A percentile compares a stretch with the other conserved stretches of the same genome.
Evolutionary conservation across 176 grass and related monocot species (phyloP).

Genomic region (Pharus latifolius): DNA sequence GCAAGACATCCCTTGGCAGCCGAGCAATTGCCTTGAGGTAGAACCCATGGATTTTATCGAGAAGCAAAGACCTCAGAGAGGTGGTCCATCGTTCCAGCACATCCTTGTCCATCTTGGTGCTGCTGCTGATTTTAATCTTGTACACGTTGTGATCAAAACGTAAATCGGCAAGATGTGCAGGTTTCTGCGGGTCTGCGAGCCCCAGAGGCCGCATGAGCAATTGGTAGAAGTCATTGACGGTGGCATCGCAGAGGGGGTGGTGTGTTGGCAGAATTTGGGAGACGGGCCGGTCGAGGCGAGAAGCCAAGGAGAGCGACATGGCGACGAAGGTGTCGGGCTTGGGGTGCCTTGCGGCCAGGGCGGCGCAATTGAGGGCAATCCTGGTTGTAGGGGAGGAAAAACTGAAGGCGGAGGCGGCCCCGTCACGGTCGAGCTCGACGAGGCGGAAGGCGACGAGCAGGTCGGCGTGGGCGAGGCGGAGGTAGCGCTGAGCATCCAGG

Average conservation of each 20-base stretch:
- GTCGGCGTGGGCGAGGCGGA: constrained; percentile 5
- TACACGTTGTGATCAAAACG: too few relatives aligned
- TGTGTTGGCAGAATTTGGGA: background rate
- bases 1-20: background rate
- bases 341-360: background rate
- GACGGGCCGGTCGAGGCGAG: background rate
- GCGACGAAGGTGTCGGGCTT: background rate
- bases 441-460: background rate
- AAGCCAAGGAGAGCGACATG: background rate
- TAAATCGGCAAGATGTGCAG: too few relatives aligned
- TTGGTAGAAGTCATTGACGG: background rate
- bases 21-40: background rate
- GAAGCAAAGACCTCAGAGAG: background rate
- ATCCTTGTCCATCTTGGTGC: too few relatives aligned
- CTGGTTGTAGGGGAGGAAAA: background rate
- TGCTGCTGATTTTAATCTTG: background rate
- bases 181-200: too few relatives aligned
- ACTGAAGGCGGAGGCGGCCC: background rate
- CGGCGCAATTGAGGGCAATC: background rate
- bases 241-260: background rate
- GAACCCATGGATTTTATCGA: background rate
- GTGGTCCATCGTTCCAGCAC: too few relatives aligned
- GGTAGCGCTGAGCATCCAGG: constrained; percentile 3
- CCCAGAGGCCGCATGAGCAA: too few relatives aligned
- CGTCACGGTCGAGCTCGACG: background rate